phyloP scores from a whole-genome alignment of 2,329 filamentous ascomycete genomes.

The Xylariaceae sp. region DNA sequence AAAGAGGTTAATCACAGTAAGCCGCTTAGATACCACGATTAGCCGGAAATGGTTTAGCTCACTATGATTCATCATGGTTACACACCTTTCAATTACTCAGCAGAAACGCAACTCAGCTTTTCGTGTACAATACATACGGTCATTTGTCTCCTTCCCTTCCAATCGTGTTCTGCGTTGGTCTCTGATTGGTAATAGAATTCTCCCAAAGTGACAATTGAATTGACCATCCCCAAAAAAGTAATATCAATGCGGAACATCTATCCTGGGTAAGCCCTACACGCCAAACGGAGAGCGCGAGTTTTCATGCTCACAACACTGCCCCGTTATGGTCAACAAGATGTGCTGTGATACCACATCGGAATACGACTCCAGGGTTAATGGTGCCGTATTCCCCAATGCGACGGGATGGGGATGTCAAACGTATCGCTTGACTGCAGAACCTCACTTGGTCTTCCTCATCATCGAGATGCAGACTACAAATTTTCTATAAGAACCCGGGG shows the following conservation, averaged over 20 bases:
- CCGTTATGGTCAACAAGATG: not conserved
- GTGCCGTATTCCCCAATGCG: not conserved
- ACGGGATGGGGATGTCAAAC: too few species aligned
- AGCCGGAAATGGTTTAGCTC: not conserved
- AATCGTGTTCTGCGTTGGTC: too few species aligned
- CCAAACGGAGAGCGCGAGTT: not conserved
- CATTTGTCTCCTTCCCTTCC: too few species aligned
- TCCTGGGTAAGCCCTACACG: not conserved
- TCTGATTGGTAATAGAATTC: too few species aligned
- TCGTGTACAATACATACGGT: too few species aligned
- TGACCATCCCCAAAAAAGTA: too few species aligned
- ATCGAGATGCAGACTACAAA: not conserved
- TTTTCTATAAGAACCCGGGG: slow-evolving; percentile 5
- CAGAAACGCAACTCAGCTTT: too few species aligned
- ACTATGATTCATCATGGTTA: not conserved
- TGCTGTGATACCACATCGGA: not conserved
- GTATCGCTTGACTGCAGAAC: not conserved
- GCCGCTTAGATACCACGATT: too few species aligned
- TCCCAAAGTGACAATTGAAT: too few species aligned
- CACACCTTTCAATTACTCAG: too few species aligned
- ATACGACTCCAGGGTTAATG: not conserved
- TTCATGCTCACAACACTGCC: not conserved
- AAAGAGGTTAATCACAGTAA: too few species aligned
- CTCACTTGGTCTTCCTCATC: not conserved
- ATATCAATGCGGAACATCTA: too few species aligned